Evolutionary conservation across 768 basidiomycete genomes (phyloP), one percentile per base, ranked within the genome.

Genomic region (Paxillus ammoniavirescens): DNA sequence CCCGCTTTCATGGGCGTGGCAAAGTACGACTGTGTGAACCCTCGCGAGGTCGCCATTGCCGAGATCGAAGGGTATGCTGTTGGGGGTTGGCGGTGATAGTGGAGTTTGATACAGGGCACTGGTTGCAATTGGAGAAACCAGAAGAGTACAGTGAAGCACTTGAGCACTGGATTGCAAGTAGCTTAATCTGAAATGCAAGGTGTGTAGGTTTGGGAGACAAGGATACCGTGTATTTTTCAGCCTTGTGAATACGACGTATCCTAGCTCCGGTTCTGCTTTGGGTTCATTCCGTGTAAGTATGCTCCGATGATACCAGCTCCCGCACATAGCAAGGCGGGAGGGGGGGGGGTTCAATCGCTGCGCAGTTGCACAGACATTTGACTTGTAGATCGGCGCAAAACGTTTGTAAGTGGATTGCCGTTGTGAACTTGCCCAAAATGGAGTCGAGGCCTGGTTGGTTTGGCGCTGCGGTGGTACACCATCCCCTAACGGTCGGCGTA

Each of bases 101-200:
- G 49, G 71, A 70, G 47, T 71, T 73, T 26, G 70, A 75, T 31
- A 59, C 65, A 2, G 72, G 70, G 2, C 77, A 78, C 50, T 79
- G 74, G 72, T 56, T 65, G 8, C 65, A 66, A 3, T 49, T 77
- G 56, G 71, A 72, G 47, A 63, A 58, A 26, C 61, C 71, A 0
- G 67, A 72, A 18, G 62, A 66, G 40, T 57, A 76, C 33, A 78
- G 75, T 42, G 52, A 56, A 6, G 67, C 63, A 17, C 67, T 77
- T 35, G 54, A 67, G 30, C 57, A 52, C n/a, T 77, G 75, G 75
- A 53, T 65, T 33, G 43, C 38, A 13, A 54, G 47, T 43, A 63
- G 30, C 23, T 15, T 65, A 47, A 63, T 14, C 12, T 21, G 2
- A 8, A 35, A 18, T 26, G 21, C 9, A 10, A 42, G 18, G 30